Evolutionary conservation across 108 stramenopile species (phyloP), one percentile per base, ranked within the genome.

Genomic region (Cyclotella atomus): DNA sequence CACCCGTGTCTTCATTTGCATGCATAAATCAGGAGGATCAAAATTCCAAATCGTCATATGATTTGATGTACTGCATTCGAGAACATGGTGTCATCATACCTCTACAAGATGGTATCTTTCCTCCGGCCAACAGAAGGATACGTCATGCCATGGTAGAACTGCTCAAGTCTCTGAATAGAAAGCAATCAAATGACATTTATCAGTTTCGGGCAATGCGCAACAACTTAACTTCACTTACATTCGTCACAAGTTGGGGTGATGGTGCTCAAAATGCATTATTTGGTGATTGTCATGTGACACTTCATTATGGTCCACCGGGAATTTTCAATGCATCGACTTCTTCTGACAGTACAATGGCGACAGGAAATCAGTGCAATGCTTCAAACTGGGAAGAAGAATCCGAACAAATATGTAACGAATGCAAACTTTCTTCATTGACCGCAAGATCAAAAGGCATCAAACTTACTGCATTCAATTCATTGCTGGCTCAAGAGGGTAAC

Each of bases 241-340:
- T 88, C 68, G 79, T 79, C 0, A 73, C 88, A 10, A 81, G 86
- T 30, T 91, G 90, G 90, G 71, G 65, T 29, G 85, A 87, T 33
- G 49, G 23, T 7, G 2, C 12, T 6, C 12, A 3, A 43, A 14
- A 33, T 45, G 1, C 43, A 45, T 28, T 49, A 21, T 36, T 21
- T 1, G 75, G 59, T 24, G 87, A 87, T 57, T 85, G 85, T 47
- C 59, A 85, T 41, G 71, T 86, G 10, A 89, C 90, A 2, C 56
- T 88, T 10, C 64, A 86, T 56, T 91, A 87, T 69, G 76, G 80
- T 6, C 71, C 83, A 44, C 87, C 83, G 29, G 74, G 69, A 21
- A 19, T 81, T 23, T 32, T 50, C 21, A 9, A 49, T n/a, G 9
- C n/a, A 4, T n/a, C 9, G n/a, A 19, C 4, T 49, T 9, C 9